Evolutionary conservation across 75 land plant genomes (phyloP), one percentile per base, ranked within the genome.

Genomic region (Selaginella moellendorffii): DNA sequence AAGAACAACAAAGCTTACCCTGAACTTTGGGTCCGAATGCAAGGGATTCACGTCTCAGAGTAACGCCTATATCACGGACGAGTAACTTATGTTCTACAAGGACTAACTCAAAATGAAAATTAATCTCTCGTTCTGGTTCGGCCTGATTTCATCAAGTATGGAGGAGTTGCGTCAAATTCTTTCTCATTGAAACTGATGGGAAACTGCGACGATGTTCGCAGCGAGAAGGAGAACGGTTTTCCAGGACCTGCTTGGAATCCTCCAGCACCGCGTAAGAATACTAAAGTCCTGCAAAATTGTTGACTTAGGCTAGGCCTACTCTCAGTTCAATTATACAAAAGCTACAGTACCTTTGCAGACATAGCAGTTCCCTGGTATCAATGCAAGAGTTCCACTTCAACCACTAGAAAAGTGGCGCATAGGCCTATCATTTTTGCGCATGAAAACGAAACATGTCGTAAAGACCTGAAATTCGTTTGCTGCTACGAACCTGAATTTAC

Each of bases 1-100:
- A n/a, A n/a, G n/a, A n/a, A n/a, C n/a, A n/a, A n/a, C n/a, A n/a
- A n/a, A n/a, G 21, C 21, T 54, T 26, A 90, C 97, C 97, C 96
- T 95, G 74, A 84, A 5, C 28, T 26, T 53, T 52, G 95, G 97
- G 76, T 91, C 97, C 18, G 95, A 85, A 61, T 88, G 97, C 62
- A 92, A 65, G 58, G 96, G 96, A 68, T 92, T 92, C 52, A 87
- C 83, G 65, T 92, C 97, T 76, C 97, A 88, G 53, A 92, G 29
- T 63, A 92, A 68, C 25, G 97, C 97, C 96, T 91, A 85, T 76
- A 77, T 21, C 23, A 51, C n/a, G 12, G 69, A 24, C 61, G 5
- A 20, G 10, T 30, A 5, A 36, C 14, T 36, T 5, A 36, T 14
- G 14, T 14, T 5, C n/a, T n/a, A n/a, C n/a, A n/a, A n/a, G n/a